Evolutionary conservation across 768 basidiomycete species (phyloP).

Genomic region (Tylopilus cervinicoccineus): DNA sequence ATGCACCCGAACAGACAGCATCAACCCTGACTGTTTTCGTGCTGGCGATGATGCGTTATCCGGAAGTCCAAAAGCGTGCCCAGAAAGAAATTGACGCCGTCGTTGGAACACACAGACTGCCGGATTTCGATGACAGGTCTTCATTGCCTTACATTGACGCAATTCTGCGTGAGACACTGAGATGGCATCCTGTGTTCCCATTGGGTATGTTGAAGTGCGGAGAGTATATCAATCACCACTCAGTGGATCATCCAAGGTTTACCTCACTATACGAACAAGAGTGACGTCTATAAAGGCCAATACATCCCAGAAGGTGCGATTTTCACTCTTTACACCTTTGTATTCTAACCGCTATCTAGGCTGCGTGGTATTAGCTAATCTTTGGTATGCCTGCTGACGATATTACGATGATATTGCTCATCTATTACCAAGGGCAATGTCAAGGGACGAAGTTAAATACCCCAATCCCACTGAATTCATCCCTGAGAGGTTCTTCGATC

Average conservation of each 20-base stretch:
- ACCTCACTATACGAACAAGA: slow-evolving; percentile 25
- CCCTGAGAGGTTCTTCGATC: slow-evolving; percentile 27
- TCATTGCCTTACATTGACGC: slow-evolving; percentile 32
- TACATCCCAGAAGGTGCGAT: slow-evolving; percentile 26
- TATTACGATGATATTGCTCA: slow-evolving; percentile 6
- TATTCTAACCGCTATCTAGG: slow-evolving; percentile 21
- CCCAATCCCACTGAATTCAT: slow-evolving; percentile 25
- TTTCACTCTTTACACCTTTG: not conserved
- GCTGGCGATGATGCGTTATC: slow-evolving; percentile 33
- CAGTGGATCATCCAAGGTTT: slow-evolving; percentile 17
- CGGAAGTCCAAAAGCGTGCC: slow-evolving; percentile 32
- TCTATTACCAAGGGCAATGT: slow-evolving; percentile 25
- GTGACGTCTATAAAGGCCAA: slow-evolving; percentile 24
- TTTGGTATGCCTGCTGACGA: slow-evolving; percentile 19
- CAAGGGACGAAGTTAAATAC: slow-evolving; percentile 24
- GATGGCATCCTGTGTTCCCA: slow-evolving; percentile 33
- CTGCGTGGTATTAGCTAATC: slow-evolving; percentile 28
- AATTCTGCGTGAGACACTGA: slow-evolving; percentile 33
- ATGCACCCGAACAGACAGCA: slow-evolving; percentile 23
- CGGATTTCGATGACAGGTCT: slow-evolving; percentile 24
- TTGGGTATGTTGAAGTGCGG: slow-evolving; percentile 16
- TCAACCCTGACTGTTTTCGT: slow-evolving; percentile 31
- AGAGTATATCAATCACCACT: not conserved
- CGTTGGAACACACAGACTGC: slow-evolving; percentile 27
- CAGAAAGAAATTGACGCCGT: slow-evolving; percentile 33